phyloP scores from a whole-genome alignment of 2,329 filamentous ascomycete genomes.

The Cercospora citrullina region DNA sequence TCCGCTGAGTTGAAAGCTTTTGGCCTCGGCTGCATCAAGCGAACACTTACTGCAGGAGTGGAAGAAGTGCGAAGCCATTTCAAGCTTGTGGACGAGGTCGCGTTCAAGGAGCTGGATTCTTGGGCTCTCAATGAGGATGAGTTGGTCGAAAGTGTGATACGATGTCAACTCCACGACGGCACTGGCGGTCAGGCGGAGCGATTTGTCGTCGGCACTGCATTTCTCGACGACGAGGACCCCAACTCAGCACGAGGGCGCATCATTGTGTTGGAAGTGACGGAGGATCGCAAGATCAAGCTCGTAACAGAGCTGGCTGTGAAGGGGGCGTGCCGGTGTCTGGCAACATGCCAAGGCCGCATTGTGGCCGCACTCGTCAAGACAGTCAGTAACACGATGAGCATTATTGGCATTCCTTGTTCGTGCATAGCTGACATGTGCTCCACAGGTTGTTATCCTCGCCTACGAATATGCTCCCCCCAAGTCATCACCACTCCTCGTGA shows the following conservation, averaged over 20 bases:
- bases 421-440: constrained; percentile 21
- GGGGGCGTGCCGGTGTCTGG: constrained; percentile 78
- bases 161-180: constrained; percentile 67
- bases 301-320: constrained; percentile 69
- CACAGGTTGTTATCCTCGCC: constrained; percentile 58
- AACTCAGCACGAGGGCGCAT: constrained; percentile 70
- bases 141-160: constrained; percentile 80
- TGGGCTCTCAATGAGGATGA: constrained; percentile 68
- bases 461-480: constrained; percentile 55
- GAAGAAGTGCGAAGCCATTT: constrained; percentile 81
- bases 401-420: constrained; percentile 48
- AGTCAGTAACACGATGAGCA: neutral
- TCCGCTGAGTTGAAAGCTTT: constrained; percentile 77
- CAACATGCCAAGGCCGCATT: constrained; percentile 71
- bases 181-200: constrained; percentile 64
- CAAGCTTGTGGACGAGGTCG: constrained; percentile 84
- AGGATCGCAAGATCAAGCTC: constrained; percentile 69
- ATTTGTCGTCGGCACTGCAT: constrained; percentile 90
- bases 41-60: constrained; percentile 67
- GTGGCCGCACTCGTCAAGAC: constrained; percentile 90
- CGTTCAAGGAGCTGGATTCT: constrained; percentile 76
- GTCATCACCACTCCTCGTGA: constrained; percentile 60
- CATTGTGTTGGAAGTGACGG: constrained; percentile 78
- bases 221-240: constrained; percentile 60
- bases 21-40: constrained; percentile 79